Conservation (phyloP, 2,329 filamentous ascomycete species). For the Alternaria postmessia region DNA sequence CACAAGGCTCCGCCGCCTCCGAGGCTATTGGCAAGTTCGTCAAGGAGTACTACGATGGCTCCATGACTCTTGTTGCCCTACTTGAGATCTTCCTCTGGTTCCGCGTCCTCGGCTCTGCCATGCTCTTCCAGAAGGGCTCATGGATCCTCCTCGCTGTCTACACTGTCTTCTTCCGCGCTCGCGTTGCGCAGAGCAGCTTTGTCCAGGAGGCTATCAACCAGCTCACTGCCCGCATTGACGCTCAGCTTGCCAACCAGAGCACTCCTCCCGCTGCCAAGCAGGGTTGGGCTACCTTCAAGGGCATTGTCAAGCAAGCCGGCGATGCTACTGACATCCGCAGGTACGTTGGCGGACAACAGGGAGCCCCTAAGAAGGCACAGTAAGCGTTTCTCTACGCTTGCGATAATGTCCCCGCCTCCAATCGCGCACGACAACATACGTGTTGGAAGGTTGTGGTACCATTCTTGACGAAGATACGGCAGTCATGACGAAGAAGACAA, state of each 20-base stretch:
- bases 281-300: slow-evolving; percentile 83
- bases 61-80: slow-evolving; percentile 89
- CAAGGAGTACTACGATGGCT: slow-evolving; percentile 96
- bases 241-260: slow-evolving; percentile 83
- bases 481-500: slow-evolving; percentile 23
- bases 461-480: slow-evolving; percentile 36
- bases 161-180: slow-evolving; percentile 89
- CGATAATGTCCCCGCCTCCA: slow-evolving; percentile 27
- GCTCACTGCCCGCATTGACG: slow-evolving; percentile 78
- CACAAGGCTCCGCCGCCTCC: slow-evolving; percentile 69
- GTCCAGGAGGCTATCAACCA: slow-evolving; percentile 83
- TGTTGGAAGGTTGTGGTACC: slow-evolving; percentile 26
- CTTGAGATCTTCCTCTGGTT: slow-evolving; percentile 90
- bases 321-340: slow-evolving; percentile 79
- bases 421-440: slow-evolving; percentile 19
- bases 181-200: slow-evolving; percentile 88
- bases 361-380: slow-evolving; percentile 71
- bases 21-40: slow-evolving; percentile 92
- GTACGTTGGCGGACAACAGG: slow-evolving; percentile 67
- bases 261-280: slow-evolving; percentile 81
- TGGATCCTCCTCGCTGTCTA: slow-evolving; percentile 89
- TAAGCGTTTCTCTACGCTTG: slow-evolving; percentile 26
- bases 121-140: slow-evolving; percentile 88
- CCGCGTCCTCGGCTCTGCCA: slow-evolving; percentile 79
- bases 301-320: slow-evolving; percentile 74